Base-by-base conservation (phyloP, 2,329 filamentous ascomycete species). In the Aspergillus alliaceus region DNA sequence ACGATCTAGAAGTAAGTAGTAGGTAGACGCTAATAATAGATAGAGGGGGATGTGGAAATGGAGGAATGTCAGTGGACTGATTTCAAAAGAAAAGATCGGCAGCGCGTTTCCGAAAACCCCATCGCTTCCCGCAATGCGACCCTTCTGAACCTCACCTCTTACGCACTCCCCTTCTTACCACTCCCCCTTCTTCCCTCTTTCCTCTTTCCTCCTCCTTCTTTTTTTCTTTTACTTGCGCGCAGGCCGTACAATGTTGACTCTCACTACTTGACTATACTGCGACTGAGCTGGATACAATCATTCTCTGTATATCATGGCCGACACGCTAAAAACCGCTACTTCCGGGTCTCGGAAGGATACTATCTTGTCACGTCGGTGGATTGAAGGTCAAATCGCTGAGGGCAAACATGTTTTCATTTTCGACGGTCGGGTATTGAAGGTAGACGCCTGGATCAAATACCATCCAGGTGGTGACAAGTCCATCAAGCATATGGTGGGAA, bases 391-490 rank as follows among this genome's bases (percentile, higher is more conserved):
- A 66, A 97, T 99, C 68, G 90, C 93, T 6, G 86, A 90, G 56
- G 93, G 92, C 4, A 84, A 85, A 57, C 85, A 86, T 62, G 84
- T 99, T 55, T 83, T 97, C 60, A 91, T 99, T 53, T 81, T 95
- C 58, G 86, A 96, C 65, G 83, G 86, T 58, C 85, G 86, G 67
- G 92, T 97, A 9, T 76, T 98, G 64, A 96, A 92, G 77, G 87
- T 91, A 31, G 93, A 98, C 74, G 83, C 88, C 37, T 99, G 92
- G 91, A 79, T 96, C 52, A 86, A 86, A 53, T 97, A 90, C 69
- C 95, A 98, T 69, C 95, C 95, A 12, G 95, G 95, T 56, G 95
- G 95, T 65, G 88, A 93, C 67, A 95, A 92, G 76, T 85, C 93
- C 54, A 96, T 99, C 63, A 80, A 86, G 72, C 95, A 99, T 72